Evolutionary conservation across 768 basidiomycete genomes (phyloP).

Genomic region (Lentinula raphanica): DNA sequence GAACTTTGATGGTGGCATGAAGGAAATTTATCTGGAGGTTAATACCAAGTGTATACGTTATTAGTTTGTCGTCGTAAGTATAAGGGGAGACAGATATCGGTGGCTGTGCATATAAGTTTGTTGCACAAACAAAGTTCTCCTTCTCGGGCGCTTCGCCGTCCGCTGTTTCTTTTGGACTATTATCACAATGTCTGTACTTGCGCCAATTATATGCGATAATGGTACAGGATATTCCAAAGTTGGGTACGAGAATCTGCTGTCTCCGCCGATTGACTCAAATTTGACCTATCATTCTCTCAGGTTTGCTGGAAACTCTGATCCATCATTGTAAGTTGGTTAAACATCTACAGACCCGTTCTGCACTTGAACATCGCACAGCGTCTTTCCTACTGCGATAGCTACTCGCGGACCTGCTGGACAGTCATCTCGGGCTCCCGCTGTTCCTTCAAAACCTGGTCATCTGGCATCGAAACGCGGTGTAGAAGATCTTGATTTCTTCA

Average conservation of each 20-base stretch:
- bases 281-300: conserved; percentile 32
- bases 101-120: background rate
- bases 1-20: background rate
- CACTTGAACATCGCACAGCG: conserved; percentile 38
- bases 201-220: conserved; percentile 97
- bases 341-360: background rate
- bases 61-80: too few species aligned
- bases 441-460: conserved; percentile 83
- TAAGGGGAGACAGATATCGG: background rate
- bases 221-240: conserved; percentile 97
- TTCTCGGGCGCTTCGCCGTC: background rate
- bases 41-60: too few species aligned
- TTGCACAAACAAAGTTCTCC: background rate
- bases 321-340: conserved; percentile 76
- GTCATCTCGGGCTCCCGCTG: conserved; percentile 63
- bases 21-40: too few species aligned
- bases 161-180: background rate
- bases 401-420: conserved; percentile 71
- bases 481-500: conserved; percentile 99
- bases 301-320: conserved; percentile 98
- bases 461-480: conserved; percentile 95
- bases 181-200: conserved; percentile 69
- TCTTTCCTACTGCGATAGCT: conserved; percentile 98
- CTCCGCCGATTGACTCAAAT: background rate
- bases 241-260: conserved; percentile 53